Base-by-base conservation (phyloP, 169 alveolate genomes). In the Babesia gibsoni region DNA sequence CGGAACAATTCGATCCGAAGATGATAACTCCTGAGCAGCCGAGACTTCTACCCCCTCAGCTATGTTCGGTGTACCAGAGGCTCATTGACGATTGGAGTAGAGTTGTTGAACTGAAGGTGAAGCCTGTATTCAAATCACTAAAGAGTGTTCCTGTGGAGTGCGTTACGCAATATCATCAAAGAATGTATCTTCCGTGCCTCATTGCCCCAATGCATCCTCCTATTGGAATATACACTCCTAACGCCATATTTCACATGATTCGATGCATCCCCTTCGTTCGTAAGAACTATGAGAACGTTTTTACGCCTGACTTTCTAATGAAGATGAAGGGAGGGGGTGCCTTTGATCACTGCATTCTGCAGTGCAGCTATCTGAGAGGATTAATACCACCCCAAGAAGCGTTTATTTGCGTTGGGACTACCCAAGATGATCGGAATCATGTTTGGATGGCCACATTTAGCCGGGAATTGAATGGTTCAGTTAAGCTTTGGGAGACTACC, bases 401-500 rank as follows among this genome's bases (percentile, higher is more conserved):
- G 8, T 90, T 85, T 70, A 84, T 88, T 22, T 87, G 93, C 33
- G 82, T 90, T 18, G 94, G 94, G 25, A 83, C 89, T 12, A 54
- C 81, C 22, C 74, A 74, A 56, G 86, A 84, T 48, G 88, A 84
- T 1, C 81, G 81, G 25, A 49, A 65, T 45, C 92, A 90, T 53
- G 64, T 92, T 18, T 90, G 92, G 91, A 92, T 90, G 5, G 70
- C 79, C 39, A 84, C 93, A 14, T 64, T 89, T 46, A 75, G 52
- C 39, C 65, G 67, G 18, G 78, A 78, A 20, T 69, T 73, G 46
- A 80, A 61, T 48, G 67, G 86, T 12, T 20, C 74, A 7, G 73
- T 88, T 4, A 88, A 88, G 61, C 69, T 88, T 57, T 88, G 92
- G 92, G 92, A 88, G 63, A 65, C 83, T 22, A 88, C 93, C 10